phyloP scores from a whole-genome alignment of 176 grass and related monocot species.

The Ananas comosus region DNA sequence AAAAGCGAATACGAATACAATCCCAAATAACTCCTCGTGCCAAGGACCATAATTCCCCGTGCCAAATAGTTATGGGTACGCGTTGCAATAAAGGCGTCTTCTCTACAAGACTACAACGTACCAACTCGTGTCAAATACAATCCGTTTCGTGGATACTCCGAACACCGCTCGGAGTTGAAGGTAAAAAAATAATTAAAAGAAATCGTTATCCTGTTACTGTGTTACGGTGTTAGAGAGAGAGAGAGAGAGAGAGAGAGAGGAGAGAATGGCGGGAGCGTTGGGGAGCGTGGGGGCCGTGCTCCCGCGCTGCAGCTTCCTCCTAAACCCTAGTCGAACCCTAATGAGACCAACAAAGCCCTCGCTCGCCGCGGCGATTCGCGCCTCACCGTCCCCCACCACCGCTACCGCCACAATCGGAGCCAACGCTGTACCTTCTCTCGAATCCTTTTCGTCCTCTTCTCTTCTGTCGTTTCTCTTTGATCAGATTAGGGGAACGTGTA shows the following conservation, averaged over 20 bases:
- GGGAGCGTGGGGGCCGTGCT: slow-evolving; percentile 8
- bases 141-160: slow-evolving; percentile 4
- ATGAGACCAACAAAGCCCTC: neutral
- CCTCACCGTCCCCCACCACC: neutral
- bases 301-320: neutral
- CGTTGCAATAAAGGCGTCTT: too few relatives aligned
- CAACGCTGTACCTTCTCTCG: neutral
- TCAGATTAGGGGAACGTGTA: neutral
- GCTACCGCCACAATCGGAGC: neutral
- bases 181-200: neutral
- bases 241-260: slow-evolving; percentile 10
- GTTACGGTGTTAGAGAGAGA: neutral
- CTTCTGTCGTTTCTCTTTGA: neutral
- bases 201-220: neutral
- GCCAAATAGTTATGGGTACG: too few relatives aligned
- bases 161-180: neutral
- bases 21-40: too few relatives aligned
- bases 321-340: slow-evolving; percentile 2
- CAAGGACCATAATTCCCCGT: too few relatives aligned
- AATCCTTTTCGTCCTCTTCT: neutral
- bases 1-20: too few relatives aligned
- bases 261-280: slow-evolving; percentile 19
- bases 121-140: neutral
- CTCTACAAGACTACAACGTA: neutral
- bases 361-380: neutral